phyloP scores from a whole-genome alignment of 2,329 filamentous ascomycete species.

The Sarocladiaceae sp. region DNA sequence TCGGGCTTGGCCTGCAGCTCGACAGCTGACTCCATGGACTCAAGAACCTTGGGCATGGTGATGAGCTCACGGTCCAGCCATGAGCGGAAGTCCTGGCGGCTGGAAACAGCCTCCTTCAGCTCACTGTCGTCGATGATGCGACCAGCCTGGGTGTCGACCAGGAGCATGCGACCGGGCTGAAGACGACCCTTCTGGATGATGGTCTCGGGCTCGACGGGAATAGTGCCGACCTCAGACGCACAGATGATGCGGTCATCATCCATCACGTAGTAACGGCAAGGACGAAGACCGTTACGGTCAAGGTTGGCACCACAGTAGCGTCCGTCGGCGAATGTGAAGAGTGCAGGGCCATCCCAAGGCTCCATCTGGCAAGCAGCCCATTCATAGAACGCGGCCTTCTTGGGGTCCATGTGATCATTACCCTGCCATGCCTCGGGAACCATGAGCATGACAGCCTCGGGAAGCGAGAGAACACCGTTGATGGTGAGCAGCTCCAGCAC shows the following conservation, averaged over 20 bases:
- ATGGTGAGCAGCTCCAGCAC: slow-evolving; percentile 90
- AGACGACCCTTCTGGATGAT: slow-evolving; percentile 90
- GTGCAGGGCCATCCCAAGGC: slow-evolving; percentile 92
- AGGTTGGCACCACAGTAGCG: slow-evolving; percentile 96
- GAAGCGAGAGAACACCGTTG: slow-evolving; percentile 90
- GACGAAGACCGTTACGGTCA: slow-evolving; percentile 89
- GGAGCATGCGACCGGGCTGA: slow-evolving; percentile 90
- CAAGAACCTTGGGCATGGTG: slow-evolving; percentile 68
- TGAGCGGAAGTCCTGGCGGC: slow-evolving; percentile 75
- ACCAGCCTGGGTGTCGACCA: slow-evolving; percentile 83
- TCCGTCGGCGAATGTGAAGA: slow-evolving; percentile 96
- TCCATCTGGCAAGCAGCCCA: slow-evolving; percentile 99
- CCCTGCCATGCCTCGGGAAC: slow-evolving; percentile 97
- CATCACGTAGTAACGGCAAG: slow-evolving; percentile 94
- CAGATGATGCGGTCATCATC: slow-evolving; percentile 97
- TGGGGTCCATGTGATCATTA: slow-evolving; percentile 83
- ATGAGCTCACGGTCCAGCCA: slow-evolving; percentile 87
- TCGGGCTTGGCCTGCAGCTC: slow-evolving; percentile 65
- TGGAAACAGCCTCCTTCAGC: slow-evolving; percentile 82
- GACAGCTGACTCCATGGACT: slow-evolving; percentile 51
- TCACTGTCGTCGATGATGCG: slow-evolving; percentile 93
- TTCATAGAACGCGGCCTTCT: slow-evolving; percentile 96
- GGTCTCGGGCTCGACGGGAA: slow-evolving; percentile 81
- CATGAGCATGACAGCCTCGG: slow-evolving; percentile 98
- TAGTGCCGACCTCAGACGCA: slow-evolving; percentile 92